Evolutionary conservation across 352 stramenopile species (phyloP).

Genomic region (Phytophthora constricta): DNA sequence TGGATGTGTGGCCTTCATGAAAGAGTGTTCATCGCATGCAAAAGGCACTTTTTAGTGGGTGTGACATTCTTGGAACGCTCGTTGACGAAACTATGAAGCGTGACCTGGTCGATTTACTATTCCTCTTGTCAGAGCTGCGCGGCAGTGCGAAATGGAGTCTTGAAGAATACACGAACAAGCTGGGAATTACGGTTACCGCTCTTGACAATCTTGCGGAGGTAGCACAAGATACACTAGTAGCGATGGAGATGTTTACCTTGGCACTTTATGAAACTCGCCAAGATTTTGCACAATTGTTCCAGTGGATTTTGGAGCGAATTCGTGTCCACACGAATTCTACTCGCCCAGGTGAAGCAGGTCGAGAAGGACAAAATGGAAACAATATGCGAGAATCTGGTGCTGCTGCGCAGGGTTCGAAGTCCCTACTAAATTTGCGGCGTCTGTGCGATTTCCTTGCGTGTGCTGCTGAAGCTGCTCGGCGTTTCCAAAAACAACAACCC

Average conservation of each 20-base stretch:
- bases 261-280: slow-evolving; percentile 60
- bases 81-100: slow-evolving; percentile 47
- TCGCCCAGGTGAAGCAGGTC: slow-evolving; percentile 4
- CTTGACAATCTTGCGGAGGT: slow-evolving; percentile 47
- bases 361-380: not conserved
- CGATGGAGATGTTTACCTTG: slow-evolving; percentile 51
- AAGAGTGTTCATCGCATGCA: slow-evolving; percentile 73
- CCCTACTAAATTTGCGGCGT: slow-evolving; percentile 62
- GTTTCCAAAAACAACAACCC: slow-evolving; percentile 51
- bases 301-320: slow-evolving; percentile 71
- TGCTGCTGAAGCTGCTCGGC: slow-evolving; percentile 43
- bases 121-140: slow-evolving; percentile 61
- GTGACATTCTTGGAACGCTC: slow-evolving; percentile 41
- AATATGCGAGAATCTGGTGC: not conserved
- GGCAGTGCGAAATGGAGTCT: slow-evolving; percentile 58
- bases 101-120: slow-evolving; percentile 46
- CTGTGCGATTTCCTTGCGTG: slow-evolving; percentile 62
- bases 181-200: slow-evolving; percentile 46
- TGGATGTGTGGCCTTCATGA: too few relatives aligned
- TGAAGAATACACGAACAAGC: slow-evolving; percentile 27
- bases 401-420: slow-evolving; percentile 35
- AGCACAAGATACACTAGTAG: slow-evolving; percentile 46
- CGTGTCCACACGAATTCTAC: slow-evolving; percentile 59
- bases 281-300: slow-evolving; percentile 69
- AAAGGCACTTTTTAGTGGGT: slow-evolving; percentile 54